Base-by-base conservation (phyloP, 805 yeast genomes). In the Candida cerambycidarum region DNA sequence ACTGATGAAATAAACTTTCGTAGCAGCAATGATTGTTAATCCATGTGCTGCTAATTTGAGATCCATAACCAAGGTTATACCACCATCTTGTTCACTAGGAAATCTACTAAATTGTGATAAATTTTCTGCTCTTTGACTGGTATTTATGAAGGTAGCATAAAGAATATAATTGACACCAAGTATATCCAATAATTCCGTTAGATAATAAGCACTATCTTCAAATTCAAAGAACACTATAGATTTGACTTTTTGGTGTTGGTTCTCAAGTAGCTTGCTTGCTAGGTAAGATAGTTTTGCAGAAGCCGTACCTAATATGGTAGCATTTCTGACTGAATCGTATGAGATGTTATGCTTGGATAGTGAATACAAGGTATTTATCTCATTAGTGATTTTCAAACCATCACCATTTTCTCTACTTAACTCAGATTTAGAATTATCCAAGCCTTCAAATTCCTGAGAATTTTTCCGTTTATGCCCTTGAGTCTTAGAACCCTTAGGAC, bases 31-130 rank as follows among this genome's bases (percentile, higher is more conserved):
- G 6, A 83, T 80, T 0, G 85, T 82, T 32, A 83, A 57, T 0
- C 89, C 89, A 61, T 82, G 87, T 0, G 89, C 69, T 0, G 89
- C 85, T 39, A 83, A 55, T 48, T 76, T 73, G 38, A 83, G 59
- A 55, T 83, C 89, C 89, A 83, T 83, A 1, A 83, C 63, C 44
- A 83, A 62, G 1, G 77, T 69, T 21, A 79, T 62, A 0, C 84
- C 85, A 11, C 72, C 74, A 10, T 62, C 60, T 6, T 35, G 28
- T 8, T 51, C 52, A 34, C 59, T 48, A 15, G 61, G 58, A 54
- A 69, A 66, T 1, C 61, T 52, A 36, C 76, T 73, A 50, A 82
- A 83, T 6, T 70, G 69, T 0, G 75, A 61, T 25, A 83, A 61
- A 48, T 79, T 80, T 36, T 63, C 64, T 0, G 83, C 72, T 40